Evolutionary conservation across 768 basidiomycete species (phyloP).

Genomic region (Agaricus sinodeliciosus): DNA sequence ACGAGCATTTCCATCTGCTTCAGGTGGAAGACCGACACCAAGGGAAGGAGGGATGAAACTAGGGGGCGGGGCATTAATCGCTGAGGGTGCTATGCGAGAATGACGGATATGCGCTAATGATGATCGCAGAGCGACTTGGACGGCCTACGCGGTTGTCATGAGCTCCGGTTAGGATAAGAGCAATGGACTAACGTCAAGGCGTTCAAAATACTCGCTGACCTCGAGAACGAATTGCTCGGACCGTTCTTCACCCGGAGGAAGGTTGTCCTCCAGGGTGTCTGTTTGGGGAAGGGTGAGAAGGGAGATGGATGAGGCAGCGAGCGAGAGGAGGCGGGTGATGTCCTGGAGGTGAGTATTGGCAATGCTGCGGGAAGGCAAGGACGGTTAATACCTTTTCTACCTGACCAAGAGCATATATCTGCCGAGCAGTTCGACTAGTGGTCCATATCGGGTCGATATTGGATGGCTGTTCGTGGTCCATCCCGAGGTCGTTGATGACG

Average conservation of each 20-base stretch:
- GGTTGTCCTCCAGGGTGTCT: constrained; percentile 55
- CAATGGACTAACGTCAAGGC: constrained; percentile 53
- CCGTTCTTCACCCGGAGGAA: constrained; percentile 77
- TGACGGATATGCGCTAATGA: constrained; percentile 77
- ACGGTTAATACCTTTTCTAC: constrained; percentile 58
- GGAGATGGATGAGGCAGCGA: constrained; percentile 75
- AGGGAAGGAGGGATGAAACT: constrained; percentile 73
- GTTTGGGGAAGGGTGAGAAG: constrained; percentile 81
- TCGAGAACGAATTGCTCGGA: constrained; percentile 83
- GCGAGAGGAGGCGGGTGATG: constrained; percentile 65
- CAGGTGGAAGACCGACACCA: constrained; percentile 64
- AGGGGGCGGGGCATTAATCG: constrained; percentile 72
- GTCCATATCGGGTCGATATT: constrained; percentile 78
- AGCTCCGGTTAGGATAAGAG: constrained; percentile 1
- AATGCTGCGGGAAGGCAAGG: background rate
- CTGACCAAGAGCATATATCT: constrained; percentile 73
- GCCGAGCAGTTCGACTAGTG: constrained; percentile 72
- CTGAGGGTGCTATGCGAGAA: constrained; percentile 79
- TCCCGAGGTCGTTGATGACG: constrained; percentile 17
- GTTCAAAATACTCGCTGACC: constrained; percentile 81
- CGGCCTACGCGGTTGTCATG: constrained; percentile 37
- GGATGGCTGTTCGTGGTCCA: constrained; percentile 27
- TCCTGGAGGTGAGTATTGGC: constrained; percentile 39
- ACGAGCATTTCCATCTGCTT: constrained; percentile 22
- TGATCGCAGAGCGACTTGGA: constrained; percentile 70